These are phyloP conservation scores for Cetradonia linearis DNA, from an alignment of 495 filamentous ascomycete species.

Conservation along the genomic window DNA sequence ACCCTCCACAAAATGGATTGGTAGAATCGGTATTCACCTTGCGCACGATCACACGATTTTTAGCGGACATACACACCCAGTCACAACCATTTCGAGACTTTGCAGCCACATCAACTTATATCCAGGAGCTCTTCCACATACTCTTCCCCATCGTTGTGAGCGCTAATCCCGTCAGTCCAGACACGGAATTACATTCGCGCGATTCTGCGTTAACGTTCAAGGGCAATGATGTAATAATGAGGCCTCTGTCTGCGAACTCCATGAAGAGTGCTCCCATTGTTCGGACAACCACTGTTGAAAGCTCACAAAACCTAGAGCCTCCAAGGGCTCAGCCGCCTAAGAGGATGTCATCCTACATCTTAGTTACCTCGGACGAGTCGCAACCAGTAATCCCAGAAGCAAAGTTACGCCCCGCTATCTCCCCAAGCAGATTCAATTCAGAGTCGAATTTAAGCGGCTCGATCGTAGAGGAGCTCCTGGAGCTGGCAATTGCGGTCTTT, in stretches of 20 bases:
- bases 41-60: constrained; percentile 64
- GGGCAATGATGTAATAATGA: constrained; percentile 71
- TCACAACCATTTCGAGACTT: constrained; percentile 73
- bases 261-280: constrained; percentile 50
- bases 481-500: constrained; percentile 67
- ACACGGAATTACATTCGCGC: constrained; percentile 70
- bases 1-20: background rate
- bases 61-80: constrained; percentile 63
- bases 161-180: constrained; percentile 67
- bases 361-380: constrained; percentile 62
- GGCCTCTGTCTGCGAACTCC: constrained; percentile 54
- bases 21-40: constrained; percentile 39
- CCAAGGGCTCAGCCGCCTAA: constrained; percentile 49
- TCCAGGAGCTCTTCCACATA: constrained; percentile 62
- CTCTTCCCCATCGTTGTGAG: constrained; percentile 81
- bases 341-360: constrained; percentile 78
- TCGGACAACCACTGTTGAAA: constrained; percentile 54
- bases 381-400: constrained; percentile 45
- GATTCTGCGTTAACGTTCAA: constrained; percentile 74
- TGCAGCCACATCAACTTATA: constrained; percentile 62
- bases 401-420: constrained; percentile 51
- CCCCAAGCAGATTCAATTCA: constrained; percentile 36
- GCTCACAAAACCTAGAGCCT: constrained; percentile 34
- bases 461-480: constrained; percentile 63
- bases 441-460: constrained; percentile 50